Percentiles rank a stretch among this genome's conserved stretches.
Conservation (phyloP, 202 grass and related monocot genomes). For the Panicum virgatum region DNA sequence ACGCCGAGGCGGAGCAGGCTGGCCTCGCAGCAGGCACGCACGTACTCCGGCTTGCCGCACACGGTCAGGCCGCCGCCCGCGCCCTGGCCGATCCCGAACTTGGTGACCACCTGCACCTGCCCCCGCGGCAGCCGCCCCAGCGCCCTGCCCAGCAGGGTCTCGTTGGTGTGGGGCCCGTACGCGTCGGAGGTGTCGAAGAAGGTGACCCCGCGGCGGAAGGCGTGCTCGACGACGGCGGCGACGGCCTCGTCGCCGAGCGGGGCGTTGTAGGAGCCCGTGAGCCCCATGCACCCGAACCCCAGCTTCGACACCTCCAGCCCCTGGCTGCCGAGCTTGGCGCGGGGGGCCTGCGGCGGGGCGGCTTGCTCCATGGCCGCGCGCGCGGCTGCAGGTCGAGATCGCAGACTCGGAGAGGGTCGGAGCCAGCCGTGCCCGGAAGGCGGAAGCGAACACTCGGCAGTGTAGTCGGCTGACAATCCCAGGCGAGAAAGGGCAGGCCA, state of each 20-base stretch:
- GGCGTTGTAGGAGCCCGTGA: constrained; percentile 58
- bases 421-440: not conserved
- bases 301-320: constrained; percentile 76
- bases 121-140: constrained; percentile 65
- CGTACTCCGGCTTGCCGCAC: constrained; percentile 68
- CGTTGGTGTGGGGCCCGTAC: constrained; percentile 67
- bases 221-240: constrained; percentile 53
- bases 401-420: not conserved
- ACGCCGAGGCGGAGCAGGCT: constrained; percentile 69
- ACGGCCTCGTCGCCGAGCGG: constrained; percentile 56
- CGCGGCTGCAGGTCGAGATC: too few relatives aligned
- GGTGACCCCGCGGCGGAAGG: constrained; percentile 69
- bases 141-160: constrained; percentile 64
- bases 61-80: constrained; percentile 15
- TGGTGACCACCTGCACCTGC: constrained; percentile 78
- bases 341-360: constrained; percentile 24
- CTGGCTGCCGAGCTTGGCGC: constrained; percentile 57
- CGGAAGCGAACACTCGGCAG: not conserved
- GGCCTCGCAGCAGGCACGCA: constrained; percentile 60
- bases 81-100: constrained; percentile 60
- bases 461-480: not conserved
- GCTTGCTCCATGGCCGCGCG: constrained; percentile 30
- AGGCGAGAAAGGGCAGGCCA: too few relatives aligned
- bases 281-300: constrained; percentile 78
- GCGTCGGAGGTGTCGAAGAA: constrained; percentile 87